These are phyloP conservation scores for Kwoniella pini DNA, from an alignment of 768 basidiomycete species.

Conservation along the genomic window DNA sequence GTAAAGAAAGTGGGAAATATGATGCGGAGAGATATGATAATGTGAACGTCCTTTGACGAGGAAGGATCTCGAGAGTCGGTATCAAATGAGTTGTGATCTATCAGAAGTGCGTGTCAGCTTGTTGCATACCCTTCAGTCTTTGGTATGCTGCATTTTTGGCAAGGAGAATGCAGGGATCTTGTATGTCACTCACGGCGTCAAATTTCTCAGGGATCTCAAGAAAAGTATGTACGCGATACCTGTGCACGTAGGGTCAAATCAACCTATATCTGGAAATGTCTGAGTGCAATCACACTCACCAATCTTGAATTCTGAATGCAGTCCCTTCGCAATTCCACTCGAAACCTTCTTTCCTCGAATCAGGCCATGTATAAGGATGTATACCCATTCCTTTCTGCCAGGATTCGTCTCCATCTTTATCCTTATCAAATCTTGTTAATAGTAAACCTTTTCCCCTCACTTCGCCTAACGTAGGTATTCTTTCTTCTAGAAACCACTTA, in stretches of 20 bases:
- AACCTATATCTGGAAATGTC: no score
- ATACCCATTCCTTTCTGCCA: slow-evolving; percentile 67
- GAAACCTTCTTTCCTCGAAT: slow-evolving; percentile 72
- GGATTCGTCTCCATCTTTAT: slow-evolving; percentile 49
- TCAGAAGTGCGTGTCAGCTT: not conserved
- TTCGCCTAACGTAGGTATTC: slow-evolving; percentile 77
- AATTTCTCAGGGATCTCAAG: slow-evolving; percentile 82
- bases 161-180: no score
- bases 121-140: no score
- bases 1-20: slow-evolving; percentile 76
- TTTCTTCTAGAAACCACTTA: slow-evolving; percentile 77
- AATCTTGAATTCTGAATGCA: slow-evolving; percentile 76
- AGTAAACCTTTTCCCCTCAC: slow-evolving; percentile 81
- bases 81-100: slow-evolving; percentile 41
- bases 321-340: slow-evolving; percentile 63
- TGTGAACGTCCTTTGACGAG: slow-evolving; percentile 57
- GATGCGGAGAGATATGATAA: slow-evolving; percentile 82
- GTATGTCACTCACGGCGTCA: slow-evolving; percentile 49
- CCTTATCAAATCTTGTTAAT: slow-evolving; percentile 79
- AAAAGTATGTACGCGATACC: slow-evolving; percentile 80
- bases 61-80: slow-evolving; percentile 20
- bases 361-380: slow-evolving; percentile 83
- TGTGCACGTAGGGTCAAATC: no score
- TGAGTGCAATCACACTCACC: no score
- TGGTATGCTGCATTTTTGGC: no score